Base-by-base conservation (phyloP, 148 eudicot genomes). In the Chenopodium quinoa region DNA sequence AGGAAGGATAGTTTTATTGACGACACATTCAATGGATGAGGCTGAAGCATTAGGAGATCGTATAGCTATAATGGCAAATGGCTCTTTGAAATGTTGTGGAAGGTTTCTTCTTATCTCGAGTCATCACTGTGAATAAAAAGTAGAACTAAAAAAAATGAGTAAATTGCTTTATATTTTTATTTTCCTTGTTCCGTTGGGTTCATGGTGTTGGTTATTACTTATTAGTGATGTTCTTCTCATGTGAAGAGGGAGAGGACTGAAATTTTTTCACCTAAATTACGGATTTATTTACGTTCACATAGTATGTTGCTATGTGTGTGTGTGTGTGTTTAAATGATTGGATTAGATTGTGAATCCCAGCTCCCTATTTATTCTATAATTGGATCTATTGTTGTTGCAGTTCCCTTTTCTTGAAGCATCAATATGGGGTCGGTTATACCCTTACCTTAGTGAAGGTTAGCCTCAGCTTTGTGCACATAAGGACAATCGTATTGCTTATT, bases 11-110 rank as follows among this genome's bases (percentile, higher is more conserved):
- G 90, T 97, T 78, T 79, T 97, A 86, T 83, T 97, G 83, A 97
- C 99, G 0, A 97, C 99, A 31, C 99, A 97, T 85, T 97, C 99
- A 66, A 97, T 97, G 99, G 99, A 97, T 87, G 99, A 97, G 88
- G 99, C 99, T 82, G 99, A 97, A 79, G 92, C 89, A 27, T 89
- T 97, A 75, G 99, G 99, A 85, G 99, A 97, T 86, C 98, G 99
- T 79, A 97, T 97, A 84, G 99, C 99, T 88, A 97, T 97, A 78
- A 97, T 97, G 99, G 99, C 94, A 56, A 92, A 92, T 83, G 99
- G 99, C 82, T 92, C 97, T 81, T 86, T 97, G 82, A 94, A 91
- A 85, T 97, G 99, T 79, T 97, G 99, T 82, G 99, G 99, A 88
- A 97, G 99, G 99, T 92, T 80, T 48, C 44, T 75, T 79, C 78